Evolutionary conservation across 2,329 filamentous ascomycete species (phyloP).

Genomic region (Fusarium foetens): DNA sequence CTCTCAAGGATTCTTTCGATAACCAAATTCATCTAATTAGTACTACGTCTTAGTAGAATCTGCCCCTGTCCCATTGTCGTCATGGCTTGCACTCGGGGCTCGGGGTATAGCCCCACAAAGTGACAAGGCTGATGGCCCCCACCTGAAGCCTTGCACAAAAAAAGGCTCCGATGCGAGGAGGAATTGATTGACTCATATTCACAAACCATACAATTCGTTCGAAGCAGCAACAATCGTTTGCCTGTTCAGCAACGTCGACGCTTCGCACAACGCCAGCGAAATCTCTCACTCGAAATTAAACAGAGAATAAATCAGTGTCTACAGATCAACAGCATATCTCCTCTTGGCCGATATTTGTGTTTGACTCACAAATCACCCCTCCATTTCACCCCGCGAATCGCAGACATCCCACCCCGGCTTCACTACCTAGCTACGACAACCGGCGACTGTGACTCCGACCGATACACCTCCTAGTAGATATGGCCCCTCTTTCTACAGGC

Average conservation of each 20-base stretch:
- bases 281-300: neutral
- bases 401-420: slow-evolving; percentile 35
- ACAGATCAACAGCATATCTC: neutral
- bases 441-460: slow-evolving; percentile 9
- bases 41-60: neutral
- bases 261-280: slow-evolving; percentile 1
- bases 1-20: neutral
- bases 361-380: slow-evolving; percentile 28
- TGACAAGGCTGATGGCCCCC: slow-evolving; percentile 39
- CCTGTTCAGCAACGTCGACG: slow-evolving; percentile 13
- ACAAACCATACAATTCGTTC: slow-evolving; percentile 19
- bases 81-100: slow-evolving; percentile 20
- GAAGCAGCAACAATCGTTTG: slow-evolving; percentile 21
- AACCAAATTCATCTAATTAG: neutral
- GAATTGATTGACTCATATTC: slow-evolving; percentile 42
- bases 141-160: slow-evolving; percentile 44
- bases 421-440: slow-evolving; percentile 24
- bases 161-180: slow-evolving; percentile 38
- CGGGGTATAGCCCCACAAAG: slow-evolving; percentile 17
- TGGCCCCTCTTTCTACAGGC: slow-evolving; percentile 51
- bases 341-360: slow-evolving; percentile 1
- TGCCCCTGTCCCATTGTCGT: slow-evolving; percentile 27
- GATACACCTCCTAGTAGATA: slow-evolving; percentile 34
- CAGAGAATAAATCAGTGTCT: neutral
- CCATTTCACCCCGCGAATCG: slow-evolving; percentile 36